A percentile compares a stretch with the other conserved stretches of the same genome.
Evolutionary conservation across 306 rosid species (phyloP).

Genomic region (Aeschynomene evenia): DNA sequence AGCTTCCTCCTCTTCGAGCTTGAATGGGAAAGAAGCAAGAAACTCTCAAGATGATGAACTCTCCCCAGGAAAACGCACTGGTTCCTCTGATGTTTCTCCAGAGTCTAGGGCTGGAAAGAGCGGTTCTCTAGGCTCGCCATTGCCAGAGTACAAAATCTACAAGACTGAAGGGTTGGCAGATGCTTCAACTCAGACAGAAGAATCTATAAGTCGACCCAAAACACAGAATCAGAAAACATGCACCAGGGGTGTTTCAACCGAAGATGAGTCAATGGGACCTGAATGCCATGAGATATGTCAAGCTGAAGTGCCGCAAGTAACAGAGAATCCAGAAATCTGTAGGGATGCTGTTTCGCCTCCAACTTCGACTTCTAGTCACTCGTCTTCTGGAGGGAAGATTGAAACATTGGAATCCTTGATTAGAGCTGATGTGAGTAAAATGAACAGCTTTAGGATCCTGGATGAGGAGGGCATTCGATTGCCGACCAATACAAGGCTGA

Average conservation of each 20-base stretch:
- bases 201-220: slow-evolving; percentile 39
- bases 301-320: slow-evolving; percentile 35
- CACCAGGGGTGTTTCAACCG: slow-evolving; percentile 88
- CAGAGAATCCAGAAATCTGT: slow-evolving; percentile 52
- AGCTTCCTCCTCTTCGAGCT: slow-evolving; percentile 80
- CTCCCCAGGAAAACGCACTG: slow-evolving; percentile 42
- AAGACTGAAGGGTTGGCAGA: slow-evolving; percentile 74
- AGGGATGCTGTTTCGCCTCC: slow-evolving; percentile 57
- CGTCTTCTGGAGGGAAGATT: slow-evolving; percentile 74
- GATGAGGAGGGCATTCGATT: slow-evolving; percentile 63
- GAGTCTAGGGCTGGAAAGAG: slow-evolving; percentile 58
- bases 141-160: slow-evolving; percentile 70
- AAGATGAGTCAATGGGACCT: slow-evolving; percentile 58
- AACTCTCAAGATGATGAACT: slow-evolving; percentile 70
- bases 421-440: slow-evolving; percentile 82
- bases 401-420: slow-evolving; percentile 88
- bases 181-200: slow-evolving; percentile 96
- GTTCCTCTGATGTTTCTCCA: slow-evolving; percentile 66
- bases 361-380: slow-evolving; percentile 55
- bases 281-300: slow-evolving; percentile 46
- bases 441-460: slow-evolving; percentile 70
- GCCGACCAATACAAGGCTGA: slow-evolving; percentile 63
- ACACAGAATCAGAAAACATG: slow-evolving; percentile 64
- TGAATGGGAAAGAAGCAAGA: slow-evolving; percentile 72
- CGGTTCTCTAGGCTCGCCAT: slow-evolving; percentile 60